Conservation (phyloP, 2,329 filamentous ascomycete genomes). For the Xylaria sp. region DNA sequence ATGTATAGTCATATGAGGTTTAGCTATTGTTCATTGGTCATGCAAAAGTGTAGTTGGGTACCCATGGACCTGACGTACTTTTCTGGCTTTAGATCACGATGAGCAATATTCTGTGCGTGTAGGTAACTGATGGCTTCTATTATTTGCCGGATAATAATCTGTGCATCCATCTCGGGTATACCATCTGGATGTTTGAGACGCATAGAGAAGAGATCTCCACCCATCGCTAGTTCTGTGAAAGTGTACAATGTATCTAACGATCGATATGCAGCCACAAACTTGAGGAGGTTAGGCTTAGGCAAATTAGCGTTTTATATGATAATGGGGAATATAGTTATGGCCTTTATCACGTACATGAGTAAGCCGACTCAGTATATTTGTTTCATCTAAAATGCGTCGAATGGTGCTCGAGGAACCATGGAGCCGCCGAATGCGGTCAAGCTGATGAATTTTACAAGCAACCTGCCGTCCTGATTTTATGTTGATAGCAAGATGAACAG, state of each 20-base stretch:
- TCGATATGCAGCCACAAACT: slow-evolving; percentile 61
- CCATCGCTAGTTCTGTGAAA: slow-evolving; percentile 66
- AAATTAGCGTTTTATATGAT: slow-evolving; percentile 8
- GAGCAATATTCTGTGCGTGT: slow-evolving; percentile 60
- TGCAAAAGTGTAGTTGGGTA: background rate
- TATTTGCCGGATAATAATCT: slow-evolving; percentile 60
- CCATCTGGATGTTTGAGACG: slow-evolving; percentile 42
- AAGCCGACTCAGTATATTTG: slow-evolving; percentile 63
- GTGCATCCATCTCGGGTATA: slow-evolving; percentile 56
- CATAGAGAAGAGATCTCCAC: slow-evolving; percentile 65
- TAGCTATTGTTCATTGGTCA: too few relatives aligned
- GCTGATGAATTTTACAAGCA: slow-evolving; percentile 73
- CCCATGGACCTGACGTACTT: slow-evolving; percentile 26
- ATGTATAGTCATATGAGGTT: background rate
- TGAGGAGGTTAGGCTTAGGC: slow-evolving; percentile 63
- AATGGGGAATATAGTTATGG: background rate
- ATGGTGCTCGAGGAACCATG: slow-evolving; percentile 37
- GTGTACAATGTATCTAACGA: slow-evolving; percentile 63
- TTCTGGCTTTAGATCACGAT: slow-evolving; percentile 65
- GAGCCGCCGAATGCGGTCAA: slow-evolving; percentile 51
- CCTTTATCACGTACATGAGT: slow-evolving; percentile 58
- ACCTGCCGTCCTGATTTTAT: slow-evolving; percentile 65
- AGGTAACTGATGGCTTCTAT: slow-evolving; percentile 59
- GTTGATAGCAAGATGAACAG: slow-evolving; percentile 65
- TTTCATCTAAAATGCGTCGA: slow-evolving; percentile 58